Conservation (phyloP, 164 flowering plant species). For the Sextonia rubra region DNA sequence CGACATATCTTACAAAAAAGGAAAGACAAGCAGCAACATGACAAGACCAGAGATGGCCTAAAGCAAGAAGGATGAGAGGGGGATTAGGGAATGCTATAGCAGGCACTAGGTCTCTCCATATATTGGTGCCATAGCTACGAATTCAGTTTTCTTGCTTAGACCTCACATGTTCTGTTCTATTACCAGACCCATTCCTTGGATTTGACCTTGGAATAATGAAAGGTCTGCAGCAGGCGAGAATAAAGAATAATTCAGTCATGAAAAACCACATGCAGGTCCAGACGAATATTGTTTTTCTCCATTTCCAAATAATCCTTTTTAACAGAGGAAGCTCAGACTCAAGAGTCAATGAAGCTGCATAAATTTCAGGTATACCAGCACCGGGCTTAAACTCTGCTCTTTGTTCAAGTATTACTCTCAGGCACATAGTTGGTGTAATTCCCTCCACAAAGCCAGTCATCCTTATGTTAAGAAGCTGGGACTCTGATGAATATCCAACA, state of each 20-base stretch:
- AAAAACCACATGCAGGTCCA: slow-evolving; percentile 54
- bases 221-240: slow-evolving; percentile 61
- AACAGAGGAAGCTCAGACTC: slow-evolving; percentile 72
- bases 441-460: slow-evolving; percentile 54
- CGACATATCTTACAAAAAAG: too few species aligned
- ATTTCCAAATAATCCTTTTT: slow-evolving; percentile 65
- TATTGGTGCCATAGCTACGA: not conserved
- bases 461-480: slow-evolving; percentile 51
- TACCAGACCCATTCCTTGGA: slow-evolving; percentile 24
- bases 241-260: slow-evolving; percentile 42
- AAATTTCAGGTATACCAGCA: slow-evolving; percentile 80
- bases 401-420: slow-evolving; percentile 64
- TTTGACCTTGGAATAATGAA: slow-evolving; percentile 55
- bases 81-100: too few species aligned
- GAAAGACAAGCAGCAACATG: too few species aligned
- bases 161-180: slow-evolving; percentile 3
- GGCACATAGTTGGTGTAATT: slow-evolving; percentile 51
- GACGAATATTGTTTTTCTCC: slow-evolving; percentile 65
- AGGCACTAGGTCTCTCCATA: too few species aligned
- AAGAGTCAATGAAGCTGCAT: slow-evolving; percentile 50
- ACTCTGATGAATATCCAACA: slow-evolving; percentile 66
- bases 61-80: too few species aligned
- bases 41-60: too few species aligned
- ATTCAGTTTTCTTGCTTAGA: not conserved
- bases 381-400: slow-evolving; percentile 70